phyloP scores from a whole-genome alignment of 306 rosid species.

The Medicago ruthenica region DNA sequence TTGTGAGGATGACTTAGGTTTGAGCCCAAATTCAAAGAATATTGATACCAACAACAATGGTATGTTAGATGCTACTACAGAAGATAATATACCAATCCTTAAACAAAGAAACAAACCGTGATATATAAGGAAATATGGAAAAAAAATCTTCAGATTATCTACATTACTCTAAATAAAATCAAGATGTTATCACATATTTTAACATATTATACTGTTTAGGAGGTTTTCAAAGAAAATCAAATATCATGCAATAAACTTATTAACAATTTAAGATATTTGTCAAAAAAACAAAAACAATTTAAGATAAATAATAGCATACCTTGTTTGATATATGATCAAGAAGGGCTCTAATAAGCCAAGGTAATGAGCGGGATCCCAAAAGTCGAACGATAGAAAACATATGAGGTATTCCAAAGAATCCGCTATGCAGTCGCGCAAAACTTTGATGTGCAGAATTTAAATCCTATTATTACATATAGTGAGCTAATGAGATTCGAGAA shows the following conservation, averaged over 20 bases:
- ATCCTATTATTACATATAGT: constrained; percentile 61
- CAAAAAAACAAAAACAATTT: neutral
- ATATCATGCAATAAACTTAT: constrained; percentile 19
- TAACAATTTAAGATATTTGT: constrained; percentile 29
- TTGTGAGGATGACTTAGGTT: neutral
- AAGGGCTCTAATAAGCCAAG: constrained; percentile 95
- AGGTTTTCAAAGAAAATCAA: constrained; percentile 25
- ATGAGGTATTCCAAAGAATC: constrained; percentile 97
- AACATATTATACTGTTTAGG: constrained; percentile 6
- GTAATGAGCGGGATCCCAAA: constrained; percentile 94
- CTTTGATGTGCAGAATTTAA: constrained; percentile 97
- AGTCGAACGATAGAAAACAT: constrained; percentile 83
- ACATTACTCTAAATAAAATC: constrained; percentile 1
- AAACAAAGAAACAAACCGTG: neutral
- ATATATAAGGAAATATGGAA: neutral
- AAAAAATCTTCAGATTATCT: neutral
- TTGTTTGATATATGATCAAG: constrained; percentile 96
- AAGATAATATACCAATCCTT: neutral
- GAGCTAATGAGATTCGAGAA: constrained; percentile 16
- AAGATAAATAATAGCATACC: constrained; percentile 56
- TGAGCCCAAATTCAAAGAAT: neutral
- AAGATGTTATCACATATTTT: neutral
- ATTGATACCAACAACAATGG: neutral
- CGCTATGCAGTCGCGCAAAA: constrained; percentile 92
- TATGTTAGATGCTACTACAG: constrained; percentile 19